Percentiles rank a stretch among this genome's conserved stretches.
phyloP scores from a whole-genome alignment of 1,284 basidiomycete species.

The Cutaneotrichosporon cavernicola region DNA sequence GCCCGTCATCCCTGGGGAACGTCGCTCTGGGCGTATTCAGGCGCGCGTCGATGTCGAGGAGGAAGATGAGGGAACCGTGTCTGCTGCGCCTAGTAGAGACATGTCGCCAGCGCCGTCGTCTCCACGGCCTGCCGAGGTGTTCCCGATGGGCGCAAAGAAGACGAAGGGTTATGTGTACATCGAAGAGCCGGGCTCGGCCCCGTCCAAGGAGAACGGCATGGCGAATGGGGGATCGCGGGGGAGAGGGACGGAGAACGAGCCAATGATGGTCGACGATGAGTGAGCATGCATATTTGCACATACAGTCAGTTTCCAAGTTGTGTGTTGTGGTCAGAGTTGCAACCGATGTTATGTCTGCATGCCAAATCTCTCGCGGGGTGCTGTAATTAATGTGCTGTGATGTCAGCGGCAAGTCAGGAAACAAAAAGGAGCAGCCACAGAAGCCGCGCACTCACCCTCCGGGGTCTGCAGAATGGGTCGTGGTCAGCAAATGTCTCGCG shows the following conservation, averaged over 20 bases:
- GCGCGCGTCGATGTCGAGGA: constrained; percentile 16
- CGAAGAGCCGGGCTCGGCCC: constrained; percentile 12
- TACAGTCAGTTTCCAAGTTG: background rate
- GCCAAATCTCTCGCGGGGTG: constrained; percentile 26
- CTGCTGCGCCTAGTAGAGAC: constrained; percentile 8
- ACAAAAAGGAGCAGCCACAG: background rate
- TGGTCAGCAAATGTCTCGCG: constrained; percentile 19
- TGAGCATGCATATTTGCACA: constrained; percentile 11
- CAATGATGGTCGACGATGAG: constrained; percentile 17
- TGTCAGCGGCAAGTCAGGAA: background rate
- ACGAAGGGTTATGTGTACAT: constrained; percentile 30
- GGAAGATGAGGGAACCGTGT: constrained; percentile 1
- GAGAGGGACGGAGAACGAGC: background rate
- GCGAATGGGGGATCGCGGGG: constrained; percentile 1
- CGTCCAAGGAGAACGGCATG: constrained; percentile 6
- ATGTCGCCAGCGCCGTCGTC: background rate
- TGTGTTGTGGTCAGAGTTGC: constrained; percentile 4
- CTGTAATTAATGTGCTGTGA: constrained; percentile 34
- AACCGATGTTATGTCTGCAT: constrained; percentile 30
- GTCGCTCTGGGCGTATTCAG: constrained; percentile 34
- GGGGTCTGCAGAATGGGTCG: constrained; percentile 40
- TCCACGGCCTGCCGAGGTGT: constrained; percentile 10
- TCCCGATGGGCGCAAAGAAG: constrained; percentile 19
- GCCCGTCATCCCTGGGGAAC: constrained; percentile 44
- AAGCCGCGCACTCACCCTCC: constrained; percentile 41